phyloP scores from a whole-genome alignment of 2,329 filamentous ascomycete species.

The Pestalotiopsis sp. region DNA sequence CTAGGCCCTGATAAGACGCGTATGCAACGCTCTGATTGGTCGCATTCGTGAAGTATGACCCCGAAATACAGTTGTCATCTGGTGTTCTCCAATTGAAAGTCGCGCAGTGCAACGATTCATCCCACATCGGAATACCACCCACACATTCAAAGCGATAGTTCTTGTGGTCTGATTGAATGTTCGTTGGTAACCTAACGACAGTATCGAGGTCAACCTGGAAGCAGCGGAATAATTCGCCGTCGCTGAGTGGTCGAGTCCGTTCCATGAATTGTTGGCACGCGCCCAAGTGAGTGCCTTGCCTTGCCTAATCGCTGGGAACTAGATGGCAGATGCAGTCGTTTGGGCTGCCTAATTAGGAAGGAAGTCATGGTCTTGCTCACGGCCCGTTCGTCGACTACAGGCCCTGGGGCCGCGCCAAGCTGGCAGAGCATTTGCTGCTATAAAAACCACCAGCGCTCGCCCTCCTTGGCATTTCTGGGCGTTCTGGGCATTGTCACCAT shows the following conservation, averaged over 20 bases:
- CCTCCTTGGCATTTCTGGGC: constrained; percentile 10
- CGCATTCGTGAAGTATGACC: neutral
- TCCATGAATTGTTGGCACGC: neutral
- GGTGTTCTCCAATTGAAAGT: neutral
- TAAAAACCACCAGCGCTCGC: constrained; percentile 7
- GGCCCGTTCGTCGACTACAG: constrained; percentile 3
- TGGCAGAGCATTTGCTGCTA: constrained; percentile 2
- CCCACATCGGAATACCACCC: neutral
- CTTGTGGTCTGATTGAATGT: no score
- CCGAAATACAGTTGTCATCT: neutral
- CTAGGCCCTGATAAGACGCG: neutral
- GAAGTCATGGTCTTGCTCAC: neutral
- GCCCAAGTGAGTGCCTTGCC: neutral
- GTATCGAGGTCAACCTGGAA: no score
- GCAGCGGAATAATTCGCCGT: no score
- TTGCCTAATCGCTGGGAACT: neutral
- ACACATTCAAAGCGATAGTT: no score
- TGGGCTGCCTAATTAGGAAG: constrained; percentile 9
- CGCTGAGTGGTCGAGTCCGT: neutral
- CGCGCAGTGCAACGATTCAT: neutral
- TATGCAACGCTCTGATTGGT: neutral
- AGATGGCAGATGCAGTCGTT: neutral
- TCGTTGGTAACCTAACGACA: no score
- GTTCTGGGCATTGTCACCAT: constrained; percentile 9
- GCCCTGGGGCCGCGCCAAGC: constrained; percentile 5